phyloP scores from a whole-genome alignment of 2,329 filamentous ascomycete genomes.

The Neonectria sp. region DNA sequence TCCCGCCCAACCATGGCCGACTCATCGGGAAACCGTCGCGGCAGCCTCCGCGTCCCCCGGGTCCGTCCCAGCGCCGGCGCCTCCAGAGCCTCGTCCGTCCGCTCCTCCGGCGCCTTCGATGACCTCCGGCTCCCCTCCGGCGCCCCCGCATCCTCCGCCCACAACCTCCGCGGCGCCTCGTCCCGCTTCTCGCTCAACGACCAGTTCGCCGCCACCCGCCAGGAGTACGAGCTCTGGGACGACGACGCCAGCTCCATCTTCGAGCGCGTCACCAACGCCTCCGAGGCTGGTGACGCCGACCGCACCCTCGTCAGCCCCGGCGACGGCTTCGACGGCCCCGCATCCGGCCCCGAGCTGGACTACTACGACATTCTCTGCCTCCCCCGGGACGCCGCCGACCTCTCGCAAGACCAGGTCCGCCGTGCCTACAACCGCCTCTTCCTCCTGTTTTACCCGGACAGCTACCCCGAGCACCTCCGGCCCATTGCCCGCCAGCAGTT shows the following conservation, averaged over 20 bases:
- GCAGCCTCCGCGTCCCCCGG: slow-evolving; percentile 50
- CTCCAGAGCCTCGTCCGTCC: slow-evolving; percentile 44
- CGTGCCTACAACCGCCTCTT: slow-evolving; percentile 62
- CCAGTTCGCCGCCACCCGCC: slow-evolving; percentile 63
- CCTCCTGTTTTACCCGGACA: slow-evolving; percentile 60
- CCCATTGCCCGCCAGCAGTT: slow-evolving; percentile 59
- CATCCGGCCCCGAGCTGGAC: slow-evolving; percentile 39
- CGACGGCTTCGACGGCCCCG: slow-evolving; percentile 14
- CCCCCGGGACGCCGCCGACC: slow-evolving; percentile 47
- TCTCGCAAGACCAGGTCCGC: slow-evolving; percentile 55
- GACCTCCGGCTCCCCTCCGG: slow-evolving; percentile 38
- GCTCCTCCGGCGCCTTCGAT: slow-evolving; percentile 43
- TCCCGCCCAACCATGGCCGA: slow-evolving; percentile 44
- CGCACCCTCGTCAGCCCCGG: slow-evolving; percentile 30
- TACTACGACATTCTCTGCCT: slow-evolving; percentile 64
- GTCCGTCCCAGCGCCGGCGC: slow-evolving; percentile 35
- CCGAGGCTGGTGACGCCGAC: slow-evolving; percentile 40
- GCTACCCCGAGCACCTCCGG: slow-evolving; percentile 57
- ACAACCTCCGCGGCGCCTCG: slow-evolving; percentile 51
- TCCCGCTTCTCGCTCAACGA: slow-evolving; percentile 64
- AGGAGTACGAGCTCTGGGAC: slow-evolving; percentile 63
- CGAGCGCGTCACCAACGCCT: slow-evolving; percentile 50
- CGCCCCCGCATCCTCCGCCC: neutral
- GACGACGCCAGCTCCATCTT: slow-evolving; percentile 63
- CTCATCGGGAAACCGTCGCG: slow-evolving; percentile 39